Evolutionary conservation across 306 rosid species (phyloP).

Genomic region (Geum urbanum): DNA sequence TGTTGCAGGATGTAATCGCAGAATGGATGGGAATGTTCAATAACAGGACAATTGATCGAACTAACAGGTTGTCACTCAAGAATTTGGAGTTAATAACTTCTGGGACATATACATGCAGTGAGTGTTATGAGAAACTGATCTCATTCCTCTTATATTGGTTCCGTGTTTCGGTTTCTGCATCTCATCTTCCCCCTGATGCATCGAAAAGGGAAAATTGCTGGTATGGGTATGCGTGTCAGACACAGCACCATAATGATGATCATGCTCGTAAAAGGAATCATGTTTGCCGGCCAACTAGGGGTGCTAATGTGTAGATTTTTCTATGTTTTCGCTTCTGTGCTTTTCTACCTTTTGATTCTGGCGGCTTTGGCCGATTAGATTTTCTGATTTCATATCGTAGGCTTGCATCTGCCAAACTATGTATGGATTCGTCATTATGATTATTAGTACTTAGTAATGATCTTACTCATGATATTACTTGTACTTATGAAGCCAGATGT

Average conservation of each 20-base stretch:
- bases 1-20: slow-evolving; percentile 68
- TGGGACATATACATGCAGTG: slow-evolving; percentile 56
- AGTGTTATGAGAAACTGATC: slow-evolving; percentile 70
- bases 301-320: slow-evolving; percentile 16
- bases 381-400: not conserved
- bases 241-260: slow-evolving; percentile 75
- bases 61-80: slow-evolving; percentile 49
- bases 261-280: slow-evolving; percentile 86
- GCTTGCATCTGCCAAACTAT: not conserved
- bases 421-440: not conserved
- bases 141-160: slow-evolving; percentile 86
- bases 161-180: slow-evolving; percentile 60
- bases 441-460: too few relatives aligned
- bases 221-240: slow-evolving; percentile 89
- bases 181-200: slow-evolving; percentile 53
- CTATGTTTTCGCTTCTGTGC: not conserved
- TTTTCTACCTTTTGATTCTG: not conserved
- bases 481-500: too few relatives aligned
- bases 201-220: slow-evolving; percentile 77
- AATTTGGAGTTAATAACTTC: slow-evolving; percentile 57
- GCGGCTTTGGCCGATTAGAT: not conserved
- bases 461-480: too few relatives aligned
- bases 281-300: slow-evolving; percentile 78
- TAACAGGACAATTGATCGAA: slow-evolving; percentile 70
- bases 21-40: slow-evolving; percentile 65